These are phyloP conservation scores for Sporormia fimetaria DNA, from an alignment of 495 filamentous ascomycete genomes.

Conservation along the genomic window DNA sequence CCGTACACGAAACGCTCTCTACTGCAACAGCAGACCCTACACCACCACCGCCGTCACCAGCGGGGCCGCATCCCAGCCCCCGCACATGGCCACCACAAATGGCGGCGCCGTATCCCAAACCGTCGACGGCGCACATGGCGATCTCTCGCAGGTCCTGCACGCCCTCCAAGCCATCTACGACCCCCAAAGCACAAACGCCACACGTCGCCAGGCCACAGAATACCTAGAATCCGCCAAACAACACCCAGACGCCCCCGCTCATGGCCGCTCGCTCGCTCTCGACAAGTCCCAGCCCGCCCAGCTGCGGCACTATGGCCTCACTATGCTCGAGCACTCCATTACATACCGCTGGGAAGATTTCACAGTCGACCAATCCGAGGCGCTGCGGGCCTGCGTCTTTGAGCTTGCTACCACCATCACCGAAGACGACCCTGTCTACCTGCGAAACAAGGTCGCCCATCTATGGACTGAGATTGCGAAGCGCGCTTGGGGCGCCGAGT, in stretches of 20 bases:
- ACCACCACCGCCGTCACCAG: slow-evolving; percentile 18
- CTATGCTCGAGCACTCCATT: slow-evolving; percentile 77
- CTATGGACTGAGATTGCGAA: slow-evolving; percentile 93
- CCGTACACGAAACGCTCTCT: not conserved
- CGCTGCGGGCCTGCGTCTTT: slow-evolving; percentile 62
- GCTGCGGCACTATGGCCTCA: slow-evolving; percentile 86
- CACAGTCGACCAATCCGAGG: slow-evolving; percentile 47
- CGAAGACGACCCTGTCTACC: slow-evolving; percentile 63
- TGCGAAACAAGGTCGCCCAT: slow-evolving; percentile 91
- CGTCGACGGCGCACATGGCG: slow-evolving; percentile 9
- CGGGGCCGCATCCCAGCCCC: slow-evolving; percentile 6
- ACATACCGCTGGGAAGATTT: slow-evolving; percentile 71
- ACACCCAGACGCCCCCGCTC: slow-evolving; percentile 61
- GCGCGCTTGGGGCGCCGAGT: slow-evolving; percentile 78
- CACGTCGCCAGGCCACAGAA: slow-evolving; percentile 68
- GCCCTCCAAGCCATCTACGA: slow-evolving; percentile 80
- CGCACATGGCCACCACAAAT: slow-evolving; percentile 9
- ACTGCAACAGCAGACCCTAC: not conserved
- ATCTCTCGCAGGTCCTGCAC: slow-evolving; percentile 53
- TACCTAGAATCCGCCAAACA: slow-evolving; percentile 79
- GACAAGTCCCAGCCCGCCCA: slow-evolving; percentile 59
- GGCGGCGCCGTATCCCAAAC: slow-evolving; percentile 9
- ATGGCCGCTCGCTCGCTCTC: slow-evolving; percentile 75
- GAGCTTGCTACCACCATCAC: slow-evolving; percentile 63
- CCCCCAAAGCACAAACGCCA: slow-evolving; percentile 66